These are phyloP conservation scores for Aureobasidium leucospermi DNA, from an alignment of 2,329 filamentous ascomycete genomes.

Conservation along the genomic window DNA sequence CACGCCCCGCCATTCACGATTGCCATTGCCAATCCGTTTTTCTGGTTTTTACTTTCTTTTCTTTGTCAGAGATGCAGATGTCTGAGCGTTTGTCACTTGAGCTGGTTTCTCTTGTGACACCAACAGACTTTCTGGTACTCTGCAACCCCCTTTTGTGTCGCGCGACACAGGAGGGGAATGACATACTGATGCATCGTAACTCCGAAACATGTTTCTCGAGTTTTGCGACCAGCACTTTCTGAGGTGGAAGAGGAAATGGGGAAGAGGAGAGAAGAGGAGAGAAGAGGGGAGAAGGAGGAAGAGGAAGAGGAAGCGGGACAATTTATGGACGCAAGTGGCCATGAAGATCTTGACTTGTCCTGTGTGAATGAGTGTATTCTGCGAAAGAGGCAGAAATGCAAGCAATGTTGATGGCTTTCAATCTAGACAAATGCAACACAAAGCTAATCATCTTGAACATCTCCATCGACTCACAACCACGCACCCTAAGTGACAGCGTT, in stretches of 20 bases:
- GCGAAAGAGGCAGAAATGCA: background rate
- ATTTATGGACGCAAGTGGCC: background rate
- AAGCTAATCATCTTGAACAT: too few species aligned
- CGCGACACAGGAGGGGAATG: background rate
- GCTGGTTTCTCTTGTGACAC: slow-evolving; percentile 1
- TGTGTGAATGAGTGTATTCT: background rate
- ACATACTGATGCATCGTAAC: background rate
- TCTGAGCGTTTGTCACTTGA: background rate
- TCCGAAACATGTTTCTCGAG: background rate
- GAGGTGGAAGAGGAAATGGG: background rate
- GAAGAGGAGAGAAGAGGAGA: background rate
- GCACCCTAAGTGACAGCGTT: too few species aligned
- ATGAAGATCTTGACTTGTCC: background rate
- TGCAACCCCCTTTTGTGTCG: background rate
- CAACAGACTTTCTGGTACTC: background rate
- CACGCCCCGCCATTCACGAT: background rate
- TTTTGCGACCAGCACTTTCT: background rate
- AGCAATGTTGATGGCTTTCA: background rate
- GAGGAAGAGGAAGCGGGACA: background rate
- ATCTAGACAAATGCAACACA: background rate
- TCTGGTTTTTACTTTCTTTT: background rate
- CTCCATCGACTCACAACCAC: too few species aligned
- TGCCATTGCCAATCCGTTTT: background rate
- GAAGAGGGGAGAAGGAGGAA: background rate
- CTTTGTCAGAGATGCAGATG: background rate